These are phyloP conservation scores for Raphanus sativus DNA, from an alignment of 345 rosid species.

Conservation along the genomic window DNA sequence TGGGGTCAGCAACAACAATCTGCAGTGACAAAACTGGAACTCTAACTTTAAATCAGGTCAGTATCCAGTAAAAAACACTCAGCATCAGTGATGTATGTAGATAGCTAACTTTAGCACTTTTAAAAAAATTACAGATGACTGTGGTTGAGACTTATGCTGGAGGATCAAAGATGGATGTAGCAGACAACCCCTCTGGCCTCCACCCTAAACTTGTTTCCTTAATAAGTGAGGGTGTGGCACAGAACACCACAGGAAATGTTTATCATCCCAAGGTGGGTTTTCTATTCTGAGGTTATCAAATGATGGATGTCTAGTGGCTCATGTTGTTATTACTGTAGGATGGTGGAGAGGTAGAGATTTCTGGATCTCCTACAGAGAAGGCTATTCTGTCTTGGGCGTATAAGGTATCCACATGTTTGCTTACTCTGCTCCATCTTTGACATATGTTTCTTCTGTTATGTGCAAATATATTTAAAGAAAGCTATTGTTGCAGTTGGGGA, in stretches of 20 bases:
- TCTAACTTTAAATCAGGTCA: constrained; percentile 87
- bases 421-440: constrained; percentile 19
- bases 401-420: constrained; percentile 50
- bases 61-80: constrained; percentile 24
- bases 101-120: not conserved
- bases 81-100: not conserved
- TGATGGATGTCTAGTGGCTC: constrained; percentile 19
- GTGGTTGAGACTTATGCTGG: constrained; percentile 44
- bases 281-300: constrained; percentile 17
- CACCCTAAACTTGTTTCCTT: constrained; percentile 50
- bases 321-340: constrained; percentile 49
- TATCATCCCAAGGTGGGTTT: constrained; percentile 72
- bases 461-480: constrained; percentile 21
- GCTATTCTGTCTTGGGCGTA: constrained; percentile 95
- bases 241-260: constrained; percentile 80
- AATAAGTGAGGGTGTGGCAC: constrained; percentile 76
- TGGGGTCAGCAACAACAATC: constrained; percentile 99
- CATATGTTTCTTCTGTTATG: constrained; percentile 5
- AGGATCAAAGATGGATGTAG: constrained; percentile 3
- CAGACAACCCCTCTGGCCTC: constrained; percentile 27
- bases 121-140: constrained; percentile 69
- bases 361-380: constrained; percentile 98
- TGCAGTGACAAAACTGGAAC: constrained; percentile 99
- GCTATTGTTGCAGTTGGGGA: constrained; percentile 71
- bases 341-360: constrained; percentile 74